Evolutionary conservation across 2,329 filamentous ascomycete species (phyloP), one percentile per base, ranked within the genome.

Genomic region (Phialophora tarda): DNA sequence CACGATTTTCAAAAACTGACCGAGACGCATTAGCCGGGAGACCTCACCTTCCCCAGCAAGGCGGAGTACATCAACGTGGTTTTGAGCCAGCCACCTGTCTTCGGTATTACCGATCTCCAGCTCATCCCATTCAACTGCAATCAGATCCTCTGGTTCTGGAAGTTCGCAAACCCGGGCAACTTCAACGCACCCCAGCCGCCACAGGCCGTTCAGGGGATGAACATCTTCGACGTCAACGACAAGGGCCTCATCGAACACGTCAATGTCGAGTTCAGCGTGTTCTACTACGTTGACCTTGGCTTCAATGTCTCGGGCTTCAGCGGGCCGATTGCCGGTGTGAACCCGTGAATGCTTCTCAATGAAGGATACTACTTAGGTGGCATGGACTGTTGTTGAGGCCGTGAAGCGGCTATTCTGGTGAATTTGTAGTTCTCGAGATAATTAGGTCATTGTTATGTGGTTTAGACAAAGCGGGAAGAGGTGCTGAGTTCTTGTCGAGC

Each of bases 131-230:
- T 53, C 48, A 61, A 53, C 30, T 61, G 47, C 59, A 53, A 54
- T 26, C 59, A 61, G 47, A 53, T 61, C 47, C 59, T 61, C 28
- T 61, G 59, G 59, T 61, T 41, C 47, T 61, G 59, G 47, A 32
- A 41, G 21, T 61, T 61, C 28, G 47, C 17, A 23, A 41, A 61
- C 59, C 59, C 59, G 14, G 59, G 59, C 59, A 61, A 61, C 47
- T 41, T 61, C 59, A 61, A 61, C 24, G 59, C 59, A 2, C 59
- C 59, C 17, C 26, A 38, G 21, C 47, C 59, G 6, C 59, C 59
- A 3, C 59, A 61, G 30, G n/a, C 44, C 11, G 59, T 61, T 3
- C 59, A 61, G 47, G 59, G 59, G 3, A 34, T 61, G 28, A 61
- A 61, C 59, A 53, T 51, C 23, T 61, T 61, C 30, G 47, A 38